Evolutionary conservation across 2,329 filamentous ascomycete genomes (phyloP).

Genomic region (Trichophyton mentagrophytes): DNA sequence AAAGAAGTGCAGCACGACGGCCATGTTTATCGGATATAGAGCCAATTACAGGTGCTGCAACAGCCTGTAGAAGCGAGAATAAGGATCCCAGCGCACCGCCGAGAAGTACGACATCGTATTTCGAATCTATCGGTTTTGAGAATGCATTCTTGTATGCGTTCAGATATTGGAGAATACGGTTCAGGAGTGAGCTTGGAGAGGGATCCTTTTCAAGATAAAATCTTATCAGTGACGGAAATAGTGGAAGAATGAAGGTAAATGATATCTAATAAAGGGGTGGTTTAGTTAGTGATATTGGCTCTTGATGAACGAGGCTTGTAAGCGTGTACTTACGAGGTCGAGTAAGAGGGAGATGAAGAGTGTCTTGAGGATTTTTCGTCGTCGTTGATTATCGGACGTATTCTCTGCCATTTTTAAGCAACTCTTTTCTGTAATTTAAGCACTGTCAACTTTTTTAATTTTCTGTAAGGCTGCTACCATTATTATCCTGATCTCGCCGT

Average conservation of each 20-base stretch:
- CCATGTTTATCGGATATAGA: conserved; percentile 78
- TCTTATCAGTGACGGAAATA: conserved; percentile 88
- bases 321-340: conserved; percentile 56
- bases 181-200: conserved; percentile 54
- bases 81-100: conserved; percentile 87
- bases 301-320: background rate
- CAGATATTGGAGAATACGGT: conserved; percentile 65
- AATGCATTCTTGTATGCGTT: conserved; percentile 95
- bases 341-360: conserved; percentile 80
- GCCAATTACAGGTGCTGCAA: conserved; percentile 86
- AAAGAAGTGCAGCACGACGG: conserved; percentile 71
- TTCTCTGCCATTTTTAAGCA: background rate
- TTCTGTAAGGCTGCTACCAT: background rate
- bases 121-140: conserved; percentile 79
- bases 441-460: background rate
- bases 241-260: conserved; percentile 93
- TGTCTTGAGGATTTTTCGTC: conserved; percentile 73
- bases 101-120: conserved; percentile 92
- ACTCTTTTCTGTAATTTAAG: background rate
- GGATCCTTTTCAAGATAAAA: conserved; percentile 83
- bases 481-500: background rate
- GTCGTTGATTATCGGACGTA: conserved; percentile 44
- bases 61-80: conserved; percentile 82
- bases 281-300: background rate
- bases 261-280: conserved; percentile 55